These are phyloP conservation scores for Saccharomyces hybrid DNA, from an alignment of 1,139 yeast genomes.

Conservation along the genomic window DNA sequence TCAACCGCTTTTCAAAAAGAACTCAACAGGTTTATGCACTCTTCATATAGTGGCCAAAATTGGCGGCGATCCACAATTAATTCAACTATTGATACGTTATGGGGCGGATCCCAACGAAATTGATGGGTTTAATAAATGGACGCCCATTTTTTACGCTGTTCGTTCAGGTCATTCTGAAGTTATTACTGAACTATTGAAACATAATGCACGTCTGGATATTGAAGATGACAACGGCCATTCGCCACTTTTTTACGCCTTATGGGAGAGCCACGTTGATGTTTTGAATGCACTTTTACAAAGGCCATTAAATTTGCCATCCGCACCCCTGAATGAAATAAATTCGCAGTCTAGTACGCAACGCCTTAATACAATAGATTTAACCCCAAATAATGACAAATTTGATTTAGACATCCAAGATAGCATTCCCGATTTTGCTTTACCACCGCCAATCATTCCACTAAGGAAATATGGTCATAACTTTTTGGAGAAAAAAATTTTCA, in stretches of 20 bases:
- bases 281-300: slow-evolving; percentile 53
- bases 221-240: slow-evolving; percentile 80
- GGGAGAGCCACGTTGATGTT: slow-evolving; percentile 85
- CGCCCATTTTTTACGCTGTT: slow-evolving; percentile 87
- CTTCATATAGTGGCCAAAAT: slow-evolving; percentile 83
- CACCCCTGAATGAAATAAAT: slow-evolving; percentile 8
- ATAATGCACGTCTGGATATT: slow-evolving; percentile 62
- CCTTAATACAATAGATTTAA: slow-evolving; percentile 15
- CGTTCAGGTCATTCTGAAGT: slow-evolving; percentile 74
- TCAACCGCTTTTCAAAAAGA: slow-evolving; percentile 1
- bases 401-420: slow-evolving; percentile 27
- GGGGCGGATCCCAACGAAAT: slow-evolving; percentile 75
- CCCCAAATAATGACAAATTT: slow-evolving; percentile 5
- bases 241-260: slow-evolving; percentile 83
- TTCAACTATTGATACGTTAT: slow-evolving; percentile 56
- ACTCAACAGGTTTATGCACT: slow-evolving; percentile 84
- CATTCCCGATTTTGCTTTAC: slow-evolving; percentile 84
- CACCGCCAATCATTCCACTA: slow-evolving; percentile 92
- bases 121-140: slow-evolving; percentile 88
- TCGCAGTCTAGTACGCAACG: slow-evolving; percentile 11
- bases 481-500: slow-evolving; percentile 76
- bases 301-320: slow-evolving; percentile 13
- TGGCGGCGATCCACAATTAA: slow-evolving; percentile 59
- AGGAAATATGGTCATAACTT: slow-evolving; percentile 94
- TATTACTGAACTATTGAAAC: slow-evolving; percentile 57